Evolutionary conservation across 768 basidiomycete genomes (phyloP), one percentile per base, ranked within the genome.

Genomic region (Lyophyllum semitale): DNA sequence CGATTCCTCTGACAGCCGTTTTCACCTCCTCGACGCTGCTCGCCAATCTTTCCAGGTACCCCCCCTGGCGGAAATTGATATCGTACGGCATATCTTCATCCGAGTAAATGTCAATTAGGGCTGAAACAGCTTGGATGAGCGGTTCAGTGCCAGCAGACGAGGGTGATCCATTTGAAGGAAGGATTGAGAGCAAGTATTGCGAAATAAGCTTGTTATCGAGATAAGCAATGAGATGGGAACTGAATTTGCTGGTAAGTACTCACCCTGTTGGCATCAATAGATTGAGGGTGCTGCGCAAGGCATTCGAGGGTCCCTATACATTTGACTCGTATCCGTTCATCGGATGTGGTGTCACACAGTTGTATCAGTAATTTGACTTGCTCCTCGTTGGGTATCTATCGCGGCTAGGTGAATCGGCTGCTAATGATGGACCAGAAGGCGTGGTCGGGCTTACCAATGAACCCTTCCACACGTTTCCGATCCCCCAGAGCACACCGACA

Each of bases 81-180:
- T 98, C 95, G 65, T 91, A 94, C 0, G 87, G 80, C 51, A 84
- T 69, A 8, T 71, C 78, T 71, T 98, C 95, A 71, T 98, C 95
- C 3, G 94, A 92, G 68, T 90, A 98, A 48, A 96, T 92, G 67
- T 97, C 95, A 54, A 97, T 91, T 42, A 97, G 75, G 23, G 90
- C 90, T 13, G 94, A 93, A 8, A 82, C 76, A 1, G 84, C 84
- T 63, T 95, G 91, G 23, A 97, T 78, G 49, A 89, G 75, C 0
- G 88, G 80, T 66, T 95, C 92, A 0, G 83, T 81, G 51, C 77
- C 80, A 50, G 74, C 71, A 20, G 75, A 65, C 5, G 82, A 75
- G 1, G 76, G 66, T 0, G 67, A 63, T 4, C 70, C 62, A 4
- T 70, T 60, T 2, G 75, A 73, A 6, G 86, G 83, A 13, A 91